Conservation (phyloP, 305 asterid species). For the Fraxinus latifolia region DNA sequence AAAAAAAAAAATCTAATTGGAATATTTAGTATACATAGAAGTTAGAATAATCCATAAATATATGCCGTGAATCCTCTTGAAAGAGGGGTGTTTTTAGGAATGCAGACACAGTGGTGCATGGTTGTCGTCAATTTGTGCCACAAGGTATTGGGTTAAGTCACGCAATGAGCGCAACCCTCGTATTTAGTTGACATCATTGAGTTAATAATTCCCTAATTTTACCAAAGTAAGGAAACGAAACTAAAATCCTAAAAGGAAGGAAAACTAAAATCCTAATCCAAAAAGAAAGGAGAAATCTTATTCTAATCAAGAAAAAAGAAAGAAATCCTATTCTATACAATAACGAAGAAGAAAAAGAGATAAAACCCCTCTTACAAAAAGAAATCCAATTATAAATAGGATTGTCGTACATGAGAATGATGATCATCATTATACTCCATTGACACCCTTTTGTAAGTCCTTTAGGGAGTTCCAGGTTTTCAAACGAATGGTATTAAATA, state of each 20-base stretch:
- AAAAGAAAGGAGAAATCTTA: not conserved
- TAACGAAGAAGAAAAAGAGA: not conserved
- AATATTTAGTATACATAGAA: not conserved
- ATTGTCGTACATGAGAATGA: not conserved
- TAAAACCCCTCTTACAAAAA: not conserved
- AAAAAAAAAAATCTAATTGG: not conserved
- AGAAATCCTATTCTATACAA: too few species aligned
- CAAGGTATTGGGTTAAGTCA: not conserved
- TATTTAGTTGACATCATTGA: not conserved
- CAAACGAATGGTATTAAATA: not conserved
- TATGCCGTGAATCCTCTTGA: not conserved
- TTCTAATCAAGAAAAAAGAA: not conserved
- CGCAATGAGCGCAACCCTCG: not conserved
- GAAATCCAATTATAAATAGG: not conserved
- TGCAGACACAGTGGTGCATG: not conserved
- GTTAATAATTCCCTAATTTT: not conserved
- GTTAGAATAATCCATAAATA: not conserved
- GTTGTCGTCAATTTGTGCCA: not conserved
- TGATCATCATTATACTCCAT: not conserved
- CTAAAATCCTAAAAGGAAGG: not conserved
- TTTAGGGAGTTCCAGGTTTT: not conserved
- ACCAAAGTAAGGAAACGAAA: not conserved
- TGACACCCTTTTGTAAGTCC: not conserved
- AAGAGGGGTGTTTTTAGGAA: not conserved
- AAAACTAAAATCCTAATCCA: not conserved